Evolutionary conservation across 257 asterid genomes (phyloP).

Genomic region (Primulina eburnea): DNA sequence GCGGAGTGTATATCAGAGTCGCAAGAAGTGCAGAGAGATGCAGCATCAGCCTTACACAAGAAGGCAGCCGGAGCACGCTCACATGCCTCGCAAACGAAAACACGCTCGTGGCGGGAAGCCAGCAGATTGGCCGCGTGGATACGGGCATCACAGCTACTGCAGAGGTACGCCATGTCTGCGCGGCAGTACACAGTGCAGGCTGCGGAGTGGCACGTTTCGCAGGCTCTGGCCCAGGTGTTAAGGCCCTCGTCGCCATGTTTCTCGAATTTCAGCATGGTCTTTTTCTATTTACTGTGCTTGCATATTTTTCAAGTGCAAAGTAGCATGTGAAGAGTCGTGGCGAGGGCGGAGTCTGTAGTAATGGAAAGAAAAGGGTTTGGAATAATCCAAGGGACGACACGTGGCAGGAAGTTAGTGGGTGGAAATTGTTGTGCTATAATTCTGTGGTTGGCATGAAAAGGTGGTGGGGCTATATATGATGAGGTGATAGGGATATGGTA

Average conservation of each 20-base stretch:
- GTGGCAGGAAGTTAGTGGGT: constrained; percentile 33
- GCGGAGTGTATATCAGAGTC: constrained; percentile 79
- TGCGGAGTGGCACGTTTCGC: constrained; percentile 41
- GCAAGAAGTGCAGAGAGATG: constrained; percentile 71
- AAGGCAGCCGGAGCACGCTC: constrained; percentile 66
- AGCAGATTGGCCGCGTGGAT: constrained; percentile 35
- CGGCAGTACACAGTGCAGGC: constrained; percentile 41
- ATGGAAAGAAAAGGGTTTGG: constrained; percentile 9
- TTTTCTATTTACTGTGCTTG: no score
- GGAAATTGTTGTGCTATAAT: constrained; percentile 21
- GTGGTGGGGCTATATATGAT: constrained; percentile 22
- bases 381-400: constrained; percentile 21
- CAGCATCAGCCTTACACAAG: constrained; percentile 76
- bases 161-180: constrained; percentile 42
- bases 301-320: background rate
- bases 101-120: constrained; percentile 49
- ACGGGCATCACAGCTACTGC: constrained; percentile 40
- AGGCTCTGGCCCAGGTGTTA: constrained; percentile 36
- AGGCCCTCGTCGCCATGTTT: constrained; percentile 2
- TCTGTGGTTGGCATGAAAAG: constrained; percentile 40
- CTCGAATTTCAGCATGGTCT: background rate
- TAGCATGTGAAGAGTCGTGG: background rate
- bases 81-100: constrained; percentile 57
- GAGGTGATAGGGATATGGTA: background rate
- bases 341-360: background rate